Base-by-base conservation (phyloP, 1,284 basidiomycete genomes). In the Athelia psychrophila region DNA sequence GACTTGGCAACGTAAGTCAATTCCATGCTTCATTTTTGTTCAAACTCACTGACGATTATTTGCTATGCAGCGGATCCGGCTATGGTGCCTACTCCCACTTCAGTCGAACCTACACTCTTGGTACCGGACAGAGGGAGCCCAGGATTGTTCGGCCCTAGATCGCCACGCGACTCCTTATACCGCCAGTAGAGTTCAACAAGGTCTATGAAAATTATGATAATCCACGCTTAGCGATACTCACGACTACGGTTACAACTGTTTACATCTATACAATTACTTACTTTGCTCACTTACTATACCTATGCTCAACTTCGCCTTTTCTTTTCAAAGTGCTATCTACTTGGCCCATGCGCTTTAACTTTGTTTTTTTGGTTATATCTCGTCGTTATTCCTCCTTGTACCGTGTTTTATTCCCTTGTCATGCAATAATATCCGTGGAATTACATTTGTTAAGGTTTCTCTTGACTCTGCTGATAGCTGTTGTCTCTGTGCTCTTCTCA, bases 1-100 rank as follows among this genome's bases (percentile, higher is more conserved):
- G 40, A 80, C 80, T 44, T 89, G 87, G 86, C 81, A 78, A 67
- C 85, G 86, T 89, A 60, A 71, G 84, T 74, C 54, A 54, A 19
- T 30, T 33, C 3, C 68, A 16, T 22, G 9, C 48, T 4, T 45
- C 54, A 22, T 52, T 10, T n/a, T 44, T 50, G 44, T 47, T 49
- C 51, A 20, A 27, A 51, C 51, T 55, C 50, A 25, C 9, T 30
- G 30, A 46, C 22, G 56, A 50, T n/a, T 25, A 27, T 45, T 51
- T 48, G 32, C 53, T 52, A 50, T 32, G 48, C 58, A 81, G 81
- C 83, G 25, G 72, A 82, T 60, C 74, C 75, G 9, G 60, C 56
- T 20, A 61, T 74, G 44, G 72, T 63, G 4, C 79, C 82, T 3
- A 80, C 79, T 10, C 77, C 83, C 22, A 72, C 75, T 16, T 76